These are phyloP conservation scores for Cymbopogon flexuosus DNA, from an alignment of 202 grass and related monocot genomes.

Conservation along the genomic window DNA sequence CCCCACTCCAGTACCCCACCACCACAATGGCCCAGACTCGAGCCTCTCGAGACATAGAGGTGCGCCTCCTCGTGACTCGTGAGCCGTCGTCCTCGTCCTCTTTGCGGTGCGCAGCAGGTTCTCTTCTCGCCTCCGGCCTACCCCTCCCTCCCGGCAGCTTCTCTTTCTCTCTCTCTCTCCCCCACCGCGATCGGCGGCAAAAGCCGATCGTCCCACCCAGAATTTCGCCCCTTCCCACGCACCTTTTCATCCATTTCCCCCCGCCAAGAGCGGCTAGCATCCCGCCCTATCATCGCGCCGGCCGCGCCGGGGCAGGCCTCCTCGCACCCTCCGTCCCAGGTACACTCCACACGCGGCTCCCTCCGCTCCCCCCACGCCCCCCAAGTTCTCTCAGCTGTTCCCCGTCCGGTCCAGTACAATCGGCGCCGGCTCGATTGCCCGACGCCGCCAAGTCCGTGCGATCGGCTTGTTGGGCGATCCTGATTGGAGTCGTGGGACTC, in stretches of 20 bases:
- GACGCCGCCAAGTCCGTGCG: too few relatives aligned
- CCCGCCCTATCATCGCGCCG: background rate
- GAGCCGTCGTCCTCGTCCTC: conserved; percentile 23
- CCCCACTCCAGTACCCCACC: background rate
- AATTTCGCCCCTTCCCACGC: background rate
- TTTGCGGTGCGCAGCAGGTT: conserved; percentile 16
- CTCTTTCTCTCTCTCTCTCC: background rate
- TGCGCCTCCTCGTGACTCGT: background rate
- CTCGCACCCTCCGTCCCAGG: conserved; percentile 15
- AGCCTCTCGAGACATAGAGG: background rate
- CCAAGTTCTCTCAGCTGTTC: background rate
- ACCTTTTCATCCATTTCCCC: background rate
- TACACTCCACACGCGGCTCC: background rate
- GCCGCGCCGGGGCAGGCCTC: background rate
- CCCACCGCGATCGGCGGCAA: conserved; percentile 23
- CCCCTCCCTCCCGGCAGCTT: background rate
- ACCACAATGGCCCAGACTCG: background rate
- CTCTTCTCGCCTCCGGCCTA: background rate
- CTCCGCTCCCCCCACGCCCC: background rate
- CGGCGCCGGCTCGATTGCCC: background rate
- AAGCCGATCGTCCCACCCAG: background rate
- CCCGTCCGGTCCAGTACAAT: background rate
- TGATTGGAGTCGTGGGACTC: background rate
- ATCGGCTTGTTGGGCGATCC: background rate
- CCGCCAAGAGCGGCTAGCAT: background rate